phyloP scores from a whole-genome alignment of 176 grass and related monocot species.

The Elaeis guineensis region DNA sequence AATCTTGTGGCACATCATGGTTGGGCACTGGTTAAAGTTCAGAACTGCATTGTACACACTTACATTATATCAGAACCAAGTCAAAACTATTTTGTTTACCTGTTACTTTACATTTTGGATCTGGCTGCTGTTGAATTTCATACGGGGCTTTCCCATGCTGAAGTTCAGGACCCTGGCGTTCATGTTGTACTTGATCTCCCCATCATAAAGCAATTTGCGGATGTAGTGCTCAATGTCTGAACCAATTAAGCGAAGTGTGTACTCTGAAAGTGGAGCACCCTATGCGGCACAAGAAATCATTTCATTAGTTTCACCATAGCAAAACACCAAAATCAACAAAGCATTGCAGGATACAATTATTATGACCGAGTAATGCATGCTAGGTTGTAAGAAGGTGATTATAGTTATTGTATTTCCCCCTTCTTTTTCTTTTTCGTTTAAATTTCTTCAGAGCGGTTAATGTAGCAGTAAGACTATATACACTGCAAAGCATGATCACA shows the following conservation, averaged over 20 bases:
- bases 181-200: conserved; percentile 96
- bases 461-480: no score
- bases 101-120: conserved; percentile 42
- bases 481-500: no score
- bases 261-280: conserved; percentile 73
- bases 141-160: conserved; percentile 92
- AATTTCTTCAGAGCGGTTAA: no score
- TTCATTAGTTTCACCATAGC: no score
- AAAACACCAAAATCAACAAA: no score
- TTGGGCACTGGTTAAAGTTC: neutral
- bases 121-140: conserved; percentile 77
- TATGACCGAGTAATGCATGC: no score
- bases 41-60: conserved; percentile 1
- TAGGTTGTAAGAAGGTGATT: no score
- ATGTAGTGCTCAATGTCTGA: conserved; percentile 93
- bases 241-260: conserved; percentile 77
- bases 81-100: conserved; percentile 6
- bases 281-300: conserved; percentile 19
- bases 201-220: conserved; percentile 76
- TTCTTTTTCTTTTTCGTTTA: no score
- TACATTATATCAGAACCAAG: conserved; percentile 12
- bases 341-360: no score
- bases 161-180: conserved; percentile 73
- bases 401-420: no score
- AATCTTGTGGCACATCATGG: neutral